Evolutionary conservation across 2,329 filamentous ascomycete genomes (phyloP).

Genomic region (Daldinia sp.): DNA sequence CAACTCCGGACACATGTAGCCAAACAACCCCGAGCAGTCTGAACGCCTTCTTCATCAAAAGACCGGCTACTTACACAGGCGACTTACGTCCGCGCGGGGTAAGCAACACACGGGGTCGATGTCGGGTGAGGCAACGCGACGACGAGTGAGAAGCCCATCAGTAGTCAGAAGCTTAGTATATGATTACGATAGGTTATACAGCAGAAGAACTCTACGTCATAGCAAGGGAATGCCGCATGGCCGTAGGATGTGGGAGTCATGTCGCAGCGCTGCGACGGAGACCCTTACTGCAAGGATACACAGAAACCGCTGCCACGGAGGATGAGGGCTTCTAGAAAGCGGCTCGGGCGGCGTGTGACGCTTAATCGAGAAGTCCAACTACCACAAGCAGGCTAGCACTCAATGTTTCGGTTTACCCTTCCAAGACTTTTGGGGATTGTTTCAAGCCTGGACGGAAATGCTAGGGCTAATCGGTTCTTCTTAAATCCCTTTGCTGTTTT

Average conservation of each 20-base stretch:
- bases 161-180: neutral
- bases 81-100: constrained; percentile 22
- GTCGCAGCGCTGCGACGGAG: constrained; percentile 11
- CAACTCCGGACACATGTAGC: constrained; percentile 24
- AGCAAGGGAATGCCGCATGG: neutral
- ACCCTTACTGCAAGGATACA: neutral
- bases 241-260: neutral
- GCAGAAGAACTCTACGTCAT: constrained; percentile 7
- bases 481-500: neutral
- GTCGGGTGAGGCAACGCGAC: neutral
- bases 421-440: neutral
- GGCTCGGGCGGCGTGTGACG: neutral
- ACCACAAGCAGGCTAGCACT: neutral
- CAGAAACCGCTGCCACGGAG: neutral
- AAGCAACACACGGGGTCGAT: neutral
- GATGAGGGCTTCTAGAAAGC: constrained; percentile 21
- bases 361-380: neutral
- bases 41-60: constrained; percentile 2
- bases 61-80: constrained; percentile 12
- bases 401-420: neutral
- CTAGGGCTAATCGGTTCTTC: neutral
- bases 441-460: neutral
- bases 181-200: constrained; percentile 7
- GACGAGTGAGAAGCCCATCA: neutral
- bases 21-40: neutral